Conservation (phyloP, 2,329 filamentous ascomycete genomes). For the Calonectria multiphialidica region DNA sequence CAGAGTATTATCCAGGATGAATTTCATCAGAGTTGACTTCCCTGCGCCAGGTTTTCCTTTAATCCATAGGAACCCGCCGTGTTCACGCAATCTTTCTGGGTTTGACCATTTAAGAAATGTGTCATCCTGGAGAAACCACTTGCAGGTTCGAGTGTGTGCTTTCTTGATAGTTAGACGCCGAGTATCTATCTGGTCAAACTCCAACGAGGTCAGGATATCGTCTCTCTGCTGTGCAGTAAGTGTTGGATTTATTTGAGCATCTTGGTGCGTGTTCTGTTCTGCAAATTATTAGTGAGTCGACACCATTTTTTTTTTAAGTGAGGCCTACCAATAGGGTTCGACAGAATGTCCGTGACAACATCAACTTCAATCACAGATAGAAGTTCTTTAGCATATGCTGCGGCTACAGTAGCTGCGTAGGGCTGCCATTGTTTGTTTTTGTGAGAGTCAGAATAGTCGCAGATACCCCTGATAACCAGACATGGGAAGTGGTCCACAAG, state of each 20-base stretch:
- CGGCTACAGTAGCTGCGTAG: neutral
- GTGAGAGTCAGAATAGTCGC: neutral
- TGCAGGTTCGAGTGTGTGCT: conserved; percentile 54
- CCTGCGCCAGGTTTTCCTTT: neutral
- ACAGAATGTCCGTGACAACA: too few relatives aligned
- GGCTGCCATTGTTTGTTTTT: neutral
- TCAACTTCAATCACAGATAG: neutral
- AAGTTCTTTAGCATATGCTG: neutral
- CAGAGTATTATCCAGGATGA: conserved; percentile 27
- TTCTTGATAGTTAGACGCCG: conserved; percentile 51
- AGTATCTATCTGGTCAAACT: conserved; percentile 53
- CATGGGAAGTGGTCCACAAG: neutral
- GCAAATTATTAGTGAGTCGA: neutral
- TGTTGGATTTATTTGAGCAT: neutral
- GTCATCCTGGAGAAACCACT: conserved; percentile 52
- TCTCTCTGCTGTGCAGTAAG: neutral
- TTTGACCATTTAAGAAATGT: conserved; percentile 55
- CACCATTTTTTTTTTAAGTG: neutral
- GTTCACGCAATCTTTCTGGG: conserved; percentile 17
- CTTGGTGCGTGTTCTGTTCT: neutral
- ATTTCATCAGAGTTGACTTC: conserved; percentile 52
- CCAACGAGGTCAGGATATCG: conserved; percentile 44
- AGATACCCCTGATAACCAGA: neutral
- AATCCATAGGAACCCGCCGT: conserved; percentile 54
- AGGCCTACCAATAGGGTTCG: too few relatives aligned